These are phyloP conservation scores for Dalbergia oliveri DNA, from an alignment of 306 rosid species.

Conservation along the genomic window DNA sequence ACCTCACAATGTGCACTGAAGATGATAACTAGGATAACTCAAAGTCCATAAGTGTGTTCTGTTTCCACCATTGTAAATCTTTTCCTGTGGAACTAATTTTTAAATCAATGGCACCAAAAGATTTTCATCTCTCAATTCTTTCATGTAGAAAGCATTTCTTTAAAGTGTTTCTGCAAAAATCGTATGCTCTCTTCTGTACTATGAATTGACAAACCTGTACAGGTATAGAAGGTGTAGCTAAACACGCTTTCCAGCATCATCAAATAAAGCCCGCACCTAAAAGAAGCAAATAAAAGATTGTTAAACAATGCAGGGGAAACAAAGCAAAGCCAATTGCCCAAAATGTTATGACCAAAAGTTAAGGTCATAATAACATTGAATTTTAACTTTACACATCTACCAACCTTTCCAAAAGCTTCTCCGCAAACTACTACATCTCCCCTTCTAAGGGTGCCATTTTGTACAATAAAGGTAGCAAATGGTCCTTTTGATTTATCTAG, in stretches of 20 bases:
- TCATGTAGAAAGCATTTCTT: no score
- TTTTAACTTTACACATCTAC: conserved; percentile 38
- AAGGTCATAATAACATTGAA: conserved; percentile 34
- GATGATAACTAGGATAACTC: conserved; percentile 18
- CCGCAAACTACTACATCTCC: conserved; percentile 92
- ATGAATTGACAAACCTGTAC: conserved; percentile 76
- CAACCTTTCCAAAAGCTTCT: conserved; percentile 96
- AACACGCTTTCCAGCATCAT: conserved; percentile 91
- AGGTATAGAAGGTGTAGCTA: conserved; percentile 90
- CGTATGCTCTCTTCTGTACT: conserved; percentile 31
- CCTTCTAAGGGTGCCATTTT: conserved; percentile 87
- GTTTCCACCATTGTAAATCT: conserved; percentile 3
- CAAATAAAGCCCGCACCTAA: conserved; percentile 96
- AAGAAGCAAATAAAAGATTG: conserved; percentile 35
- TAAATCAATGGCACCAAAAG: no score
- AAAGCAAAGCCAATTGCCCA: conserved; percentile 9
- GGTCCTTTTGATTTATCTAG: conserved; percentile 96
- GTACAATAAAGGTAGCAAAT: conserved; percentile 86
- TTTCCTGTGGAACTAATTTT: conserved; percentile 13
- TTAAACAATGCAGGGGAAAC: conserved; percentile 27
- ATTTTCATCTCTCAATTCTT: no score
- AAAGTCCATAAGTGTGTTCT: neutral
- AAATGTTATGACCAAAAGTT: conserved; percentile 13
- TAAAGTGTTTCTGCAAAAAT: neutral
- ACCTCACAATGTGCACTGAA: conserved; percentile 17